Conservation (phyloP, 2,329 filamentous ascomycete genomes). For the Cladosporium sp. region DNA sequence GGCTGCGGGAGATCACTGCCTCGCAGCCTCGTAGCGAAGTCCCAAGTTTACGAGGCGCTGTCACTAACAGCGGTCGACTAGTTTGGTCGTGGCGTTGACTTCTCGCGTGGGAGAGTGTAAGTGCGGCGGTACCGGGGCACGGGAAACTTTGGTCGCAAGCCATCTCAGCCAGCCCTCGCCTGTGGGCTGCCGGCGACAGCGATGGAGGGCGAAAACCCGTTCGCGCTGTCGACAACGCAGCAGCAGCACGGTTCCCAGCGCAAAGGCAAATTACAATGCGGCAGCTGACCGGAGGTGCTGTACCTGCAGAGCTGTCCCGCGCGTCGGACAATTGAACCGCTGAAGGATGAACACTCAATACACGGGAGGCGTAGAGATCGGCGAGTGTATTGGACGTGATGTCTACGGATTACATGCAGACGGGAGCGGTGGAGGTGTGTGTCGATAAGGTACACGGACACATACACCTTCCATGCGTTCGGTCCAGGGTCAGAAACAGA, state of each 20-base stretch:
- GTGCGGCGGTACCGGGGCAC: neutral
- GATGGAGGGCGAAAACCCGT: neutral
- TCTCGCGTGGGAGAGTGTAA: constrained; percentile 16
- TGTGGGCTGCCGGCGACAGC: neutral
- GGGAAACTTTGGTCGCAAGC: constrained; percentile 5
- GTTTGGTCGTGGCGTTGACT: constrained; percentile 4
- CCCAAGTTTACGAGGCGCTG: neutral
- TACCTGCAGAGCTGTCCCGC: neutral
- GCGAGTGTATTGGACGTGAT: neutral
- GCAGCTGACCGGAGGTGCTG: neutral
- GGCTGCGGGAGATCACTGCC: constrained; percentile 4
- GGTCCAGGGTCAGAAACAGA: neutral
- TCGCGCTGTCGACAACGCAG: neutral
- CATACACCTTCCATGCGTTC: neutral
- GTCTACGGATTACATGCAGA: neutral
- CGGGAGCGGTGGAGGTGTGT: neutral
- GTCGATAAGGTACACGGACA: neutral
- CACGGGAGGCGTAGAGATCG: neutral
- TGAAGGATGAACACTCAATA: neutral
- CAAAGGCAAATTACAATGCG: neutral
- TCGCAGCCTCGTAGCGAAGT: neutral
- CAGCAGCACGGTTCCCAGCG: neutral
- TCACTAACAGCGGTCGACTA: neutral
- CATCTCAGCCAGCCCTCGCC: neutral
- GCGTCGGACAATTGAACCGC: neutral